Conservation (phyloP, 352 stramenopile species). For the Lagenidium giganteum region DNA sequence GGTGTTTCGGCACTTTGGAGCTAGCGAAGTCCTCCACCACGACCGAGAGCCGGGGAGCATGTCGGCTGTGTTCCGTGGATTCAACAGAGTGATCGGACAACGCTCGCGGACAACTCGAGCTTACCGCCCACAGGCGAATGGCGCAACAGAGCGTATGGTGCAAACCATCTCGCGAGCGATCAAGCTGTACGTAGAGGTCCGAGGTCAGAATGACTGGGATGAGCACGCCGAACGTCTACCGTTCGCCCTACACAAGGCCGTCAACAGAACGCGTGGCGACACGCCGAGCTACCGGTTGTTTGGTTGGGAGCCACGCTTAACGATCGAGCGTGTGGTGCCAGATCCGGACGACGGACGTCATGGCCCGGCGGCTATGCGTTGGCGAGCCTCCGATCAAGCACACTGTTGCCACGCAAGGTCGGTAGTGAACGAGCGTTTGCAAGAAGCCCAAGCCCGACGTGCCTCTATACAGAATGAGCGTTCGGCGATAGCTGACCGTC, state of each 20-base stretch:
- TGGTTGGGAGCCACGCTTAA: constrained; percentile 5
- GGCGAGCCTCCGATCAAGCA: background rate
- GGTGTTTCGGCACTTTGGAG: constrained; percentile 12
- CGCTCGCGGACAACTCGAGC: constrained; percentile 1
- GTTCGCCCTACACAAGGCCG: constrained; percentile 7
- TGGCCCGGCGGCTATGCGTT: background rate
- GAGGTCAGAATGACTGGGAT: constrained; percentile 11
- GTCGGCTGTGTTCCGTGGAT: constrained; percentile 12
- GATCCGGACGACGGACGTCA: background rate
- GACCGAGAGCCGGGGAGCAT: constrained; percentile 15
- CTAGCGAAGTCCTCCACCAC: constrained; percentile 10
- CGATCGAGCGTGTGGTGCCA: background rate
- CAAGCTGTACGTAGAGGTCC: constrained; percentile 13
- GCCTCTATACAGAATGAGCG: too few species aligned
- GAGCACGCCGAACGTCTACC: constrained; percentile 12
- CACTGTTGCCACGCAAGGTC: constrained; percentile 3
- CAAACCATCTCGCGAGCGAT: constrained; percentile 6
- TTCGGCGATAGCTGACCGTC: background rate
- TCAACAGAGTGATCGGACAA: constrained; percentile 8
- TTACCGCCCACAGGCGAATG: constrained; percentile 12
- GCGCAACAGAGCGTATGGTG: constrained; percentile 9
- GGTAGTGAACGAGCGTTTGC: too few species aligned
- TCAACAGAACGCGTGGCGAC: too few species aligned
- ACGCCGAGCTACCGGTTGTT: background rate
- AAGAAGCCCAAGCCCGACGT: too few species aligned